Evolutionary conservation across 108 stramenopile species (phyloP).

Genomic region (Tribonema minus): DNA sequence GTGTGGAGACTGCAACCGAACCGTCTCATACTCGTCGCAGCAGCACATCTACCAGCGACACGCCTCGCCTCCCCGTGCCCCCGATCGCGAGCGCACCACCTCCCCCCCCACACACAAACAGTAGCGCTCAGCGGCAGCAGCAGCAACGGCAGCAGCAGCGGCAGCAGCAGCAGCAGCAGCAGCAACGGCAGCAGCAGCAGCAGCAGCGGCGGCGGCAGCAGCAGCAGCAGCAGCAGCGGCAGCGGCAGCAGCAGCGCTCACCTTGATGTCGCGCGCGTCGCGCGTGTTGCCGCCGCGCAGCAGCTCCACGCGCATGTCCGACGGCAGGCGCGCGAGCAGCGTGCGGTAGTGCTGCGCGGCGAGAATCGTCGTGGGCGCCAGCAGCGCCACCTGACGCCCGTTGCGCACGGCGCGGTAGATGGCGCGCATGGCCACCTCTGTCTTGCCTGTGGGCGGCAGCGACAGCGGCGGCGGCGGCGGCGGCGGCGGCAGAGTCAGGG

Average conservation of each 20-base stretch:
- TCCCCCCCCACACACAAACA: no score
- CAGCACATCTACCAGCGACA: no score
- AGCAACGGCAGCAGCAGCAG: no score
- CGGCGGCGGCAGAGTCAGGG: no score
- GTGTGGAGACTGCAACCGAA: no score
- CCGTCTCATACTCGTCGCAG: no score
- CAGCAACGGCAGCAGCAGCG: no score
- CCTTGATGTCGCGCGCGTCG: slow-evolving; percentile 65
- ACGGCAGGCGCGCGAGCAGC: slow-evolving; percentile 55
- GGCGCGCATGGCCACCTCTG: slow-evolving; percentile 87
- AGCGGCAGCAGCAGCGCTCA: slow-evolving; percentile 36
- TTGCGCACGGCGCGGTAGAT: slow-evolving; percentile 72
- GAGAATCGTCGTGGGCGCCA: slow-evolving; percentile 86
- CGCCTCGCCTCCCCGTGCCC: no score
- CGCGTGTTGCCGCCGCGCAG: slow-evolving; percentile 50
- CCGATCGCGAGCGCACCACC: no score
- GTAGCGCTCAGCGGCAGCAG: neutral
- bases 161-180: no score
- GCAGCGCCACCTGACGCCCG: slow-evolving; percentile 79
- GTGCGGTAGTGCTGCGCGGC: slow-evolving; percentile 81
- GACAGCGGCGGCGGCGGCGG: no score
- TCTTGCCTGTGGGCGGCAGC: slow-evolving; percentile 49
- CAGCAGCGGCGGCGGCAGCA: no score
- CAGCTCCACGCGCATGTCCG: slow-evolving; percentile 62
- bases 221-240: neutral